Evolutionary conservation across 225 moss, liverwort and hornwort species (phyloP).

Genomic region (Thuidium tamariscinum): DNA sequence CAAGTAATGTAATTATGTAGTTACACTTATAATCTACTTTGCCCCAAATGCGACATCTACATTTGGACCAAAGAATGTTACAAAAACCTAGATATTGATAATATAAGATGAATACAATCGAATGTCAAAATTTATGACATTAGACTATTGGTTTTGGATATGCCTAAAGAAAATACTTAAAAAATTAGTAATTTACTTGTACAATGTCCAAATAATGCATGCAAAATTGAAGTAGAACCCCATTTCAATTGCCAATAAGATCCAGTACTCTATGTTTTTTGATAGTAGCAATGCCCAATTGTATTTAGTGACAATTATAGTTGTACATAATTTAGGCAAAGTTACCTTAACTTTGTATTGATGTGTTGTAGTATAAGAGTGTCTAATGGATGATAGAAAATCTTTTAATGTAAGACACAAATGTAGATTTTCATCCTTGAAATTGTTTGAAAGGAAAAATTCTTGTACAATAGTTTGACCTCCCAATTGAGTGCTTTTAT

Average conservation of each 20-base stretch:
- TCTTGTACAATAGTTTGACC: not conserved
- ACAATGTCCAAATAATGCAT: not conserved
- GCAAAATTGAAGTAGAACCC: not conserved
- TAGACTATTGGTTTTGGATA: not conserved
- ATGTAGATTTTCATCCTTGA: not conserved
- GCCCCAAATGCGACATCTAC: not conserved
- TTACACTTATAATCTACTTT: not conserved
- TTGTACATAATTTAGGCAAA: fast-evolving
- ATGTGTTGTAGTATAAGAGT: fast-evolving
- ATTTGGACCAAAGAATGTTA: not conserved
- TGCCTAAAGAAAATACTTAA: not conserved
- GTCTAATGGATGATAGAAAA: fast-evolving
- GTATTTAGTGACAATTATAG: not conserved
- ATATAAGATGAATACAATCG: not conserved
- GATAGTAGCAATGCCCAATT: fast-evolving
- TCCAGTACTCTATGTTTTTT: not conserved
- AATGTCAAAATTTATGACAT: not conserved
- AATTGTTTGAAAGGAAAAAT: not conserved
- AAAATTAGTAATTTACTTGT: not conserved
- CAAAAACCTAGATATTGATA: not conserved
- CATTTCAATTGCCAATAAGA: not conserved
- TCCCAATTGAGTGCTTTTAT: fast-evolving
- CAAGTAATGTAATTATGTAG: no score
- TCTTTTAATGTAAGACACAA: not conserved
- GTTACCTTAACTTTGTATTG: not conserved